These are phyloP conservation scores for Jackrogersella multiformis DNA, from an alignment of 495 filamentous ascomycete species.

Conservation along the genomic window DNA sequence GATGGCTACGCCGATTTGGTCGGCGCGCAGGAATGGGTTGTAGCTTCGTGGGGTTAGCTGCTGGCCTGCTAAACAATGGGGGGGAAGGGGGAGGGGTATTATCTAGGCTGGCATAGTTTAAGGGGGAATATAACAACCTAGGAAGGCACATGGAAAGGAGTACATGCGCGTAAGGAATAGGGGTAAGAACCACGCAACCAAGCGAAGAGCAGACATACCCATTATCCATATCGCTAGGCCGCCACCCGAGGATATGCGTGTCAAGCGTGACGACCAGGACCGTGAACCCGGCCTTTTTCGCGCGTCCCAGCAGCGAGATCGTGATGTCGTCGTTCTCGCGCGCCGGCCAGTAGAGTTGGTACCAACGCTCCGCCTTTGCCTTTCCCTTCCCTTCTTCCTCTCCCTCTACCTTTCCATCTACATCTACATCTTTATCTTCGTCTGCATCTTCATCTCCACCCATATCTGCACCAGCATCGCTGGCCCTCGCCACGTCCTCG, in stretches of 20 bases:
- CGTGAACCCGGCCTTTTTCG: slow-evolving; percentile 60
- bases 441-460: too few relatives aligned
- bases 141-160: background rate
- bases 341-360: slow-evolving; percentile 70
- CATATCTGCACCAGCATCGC: background rate
- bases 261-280: slow-evolving; percentile 66
- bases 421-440: too few relatives aligned
- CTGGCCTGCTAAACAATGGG: background rate
- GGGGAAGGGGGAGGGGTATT: background rate
- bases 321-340: slow-evolving; percentile 63
- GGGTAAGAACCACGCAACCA: too few relatives aligned
- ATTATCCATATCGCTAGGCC: slow-evolving; percentile 69
- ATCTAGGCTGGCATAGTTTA: too few relatives aligned
- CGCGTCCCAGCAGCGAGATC: slow-evolving; percentile 64
- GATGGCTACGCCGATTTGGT: slow-evolving; percentile 40
- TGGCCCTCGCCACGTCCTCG: slow-evolving; percentile 53
- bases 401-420: too few relatives aligned
- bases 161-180: background rate
- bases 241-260: slow-evolving; percentile 64
- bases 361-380: slow-evolving; percentile 53
- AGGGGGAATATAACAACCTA: too few relatives aligned
- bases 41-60: slow-evolving; percentile 13
- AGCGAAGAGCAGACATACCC: slow-evolving; percentile 52
- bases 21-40: slow-evolving; percentile 40
- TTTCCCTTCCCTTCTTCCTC: background rate